Evolutionary conservation across 148 eudicot species (phyloP), one percentile per base, ranked within the genome.

Genomic region (Polygonum maritimum): DNA sequence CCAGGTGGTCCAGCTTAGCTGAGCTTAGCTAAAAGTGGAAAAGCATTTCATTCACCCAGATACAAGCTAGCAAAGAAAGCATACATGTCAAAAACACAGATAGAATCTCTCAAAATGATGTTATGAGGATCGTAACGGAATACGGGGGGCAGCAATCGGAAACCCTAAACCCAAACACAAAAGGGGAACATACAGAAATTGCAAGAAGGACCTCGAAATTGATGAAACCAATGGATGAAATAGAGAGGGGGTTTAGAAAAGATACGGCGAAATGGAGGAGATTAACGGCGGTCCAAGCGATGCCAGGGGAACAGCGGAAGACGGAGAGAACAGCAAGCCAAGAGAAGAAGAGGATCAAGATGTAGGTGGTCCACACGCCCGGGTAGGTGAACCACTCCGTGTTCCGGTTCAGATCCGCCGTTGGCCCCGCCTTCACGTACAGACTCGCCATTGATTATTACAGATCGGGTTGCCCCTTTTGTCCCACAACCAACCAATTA

Each of bases 311-410:
- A 74, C 92, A 92, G 47, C 88, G 86, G 40, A 84, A 87, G 76
- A 92, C 58, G 49, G 97, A 90, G 69, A 92, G 89, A 36, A 92
- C 89, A 33, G 88, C 62, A 73, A 92, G 89, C 97, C 97, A 92
- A 0, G 91, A 77, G 81, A 92, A 87, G 83, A 92, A 92, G 19
- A 90, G 78, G 63, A 92, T 83, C 77, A 90, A 82, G 26, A 92
- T 92, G 71, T 92, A 92, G 0, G 89, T 87, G 5, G 95, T 92
- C 97, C 97, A 92, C 6, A 92, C 97, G 5, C 97, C 97, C 0
- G 97, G 97, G 57, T 92, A 92, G 71, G 85, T 92, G 78, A 92
- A 92, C 97, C 97, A 92, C 77, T 92, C 97, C 45, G 97, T 92
- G 77, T 92, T 92, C 79, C 88, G 77, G 73, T 92, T 92, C 79